phyloP scores from a whole-genome alignment of 1,139 yeast genomes.

The Protomyces arabidopsidicola region DNA sequence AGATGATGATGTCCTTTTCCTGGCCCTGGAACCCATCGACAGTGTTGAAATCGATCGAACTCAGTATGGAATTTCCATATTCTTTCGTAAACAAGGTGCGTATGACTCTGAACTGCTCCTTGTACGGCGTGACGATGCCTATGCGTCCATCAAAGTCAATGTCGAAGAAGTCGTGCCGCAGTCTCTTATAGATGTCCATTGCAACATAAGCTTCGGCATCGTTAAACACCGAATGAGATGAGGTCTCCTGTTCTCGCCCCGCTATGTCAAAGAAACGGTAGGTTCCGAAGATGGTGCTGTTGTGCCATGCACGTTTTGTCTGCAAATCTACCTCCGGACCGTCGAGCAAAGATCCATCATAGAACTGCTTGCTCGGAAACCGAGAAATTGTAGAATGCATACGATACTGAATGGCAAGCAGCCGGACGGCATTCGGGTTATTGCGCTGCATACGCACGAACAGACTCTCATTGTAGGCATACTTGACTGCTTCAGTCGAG shows the following conservation, averaged over 20 bases:
- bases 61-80: constrained; percentile 60
- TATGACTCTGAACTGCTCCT: constrained; percentile 68
- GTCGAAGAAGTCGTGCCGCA: constrained; percentile 50
- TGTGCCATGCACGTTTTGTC: constrained; percentile 75
- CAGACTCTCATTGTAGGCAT: constrained; percentile 81
- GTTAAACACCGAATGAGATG: constrained; percentile 68
- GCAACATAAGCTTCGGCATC: constrained; percentile 67
- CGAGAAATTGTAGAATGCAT: constrained; percentile 90
- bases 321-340: constrained; percentile 63
- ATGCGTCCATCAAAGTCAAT: constrained; percentile 62
- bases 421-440: constrained; percentile 56
- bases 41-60: constrained; percentile 81
- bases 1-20: constrained; percentile 86
- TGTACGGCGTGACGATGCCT: constrained; percentile 92
- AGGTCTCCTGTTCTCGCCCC: constrained; percentile 57
- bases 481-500: constrained; percentile 77
- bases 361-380: constrained; percentile 84
- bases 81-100: constrained; percentile 53
- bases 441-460: constrained; percentile 88
- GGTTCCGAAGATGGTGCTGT: constrained; percentile 51
- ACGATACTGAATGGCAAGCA: constrained; percentile 92
- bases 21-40: constrained; percentile 99
- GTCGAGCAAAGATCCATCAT: constrained; percentile 63
- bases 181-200: constrained; percentile 57
- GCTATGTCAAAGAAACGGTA: constrained; percentile 72